Base-by-base conservation (phyloP, 2,329 filamentous ascomycete species). In the Fusarium pseudograminearum region DNA sequence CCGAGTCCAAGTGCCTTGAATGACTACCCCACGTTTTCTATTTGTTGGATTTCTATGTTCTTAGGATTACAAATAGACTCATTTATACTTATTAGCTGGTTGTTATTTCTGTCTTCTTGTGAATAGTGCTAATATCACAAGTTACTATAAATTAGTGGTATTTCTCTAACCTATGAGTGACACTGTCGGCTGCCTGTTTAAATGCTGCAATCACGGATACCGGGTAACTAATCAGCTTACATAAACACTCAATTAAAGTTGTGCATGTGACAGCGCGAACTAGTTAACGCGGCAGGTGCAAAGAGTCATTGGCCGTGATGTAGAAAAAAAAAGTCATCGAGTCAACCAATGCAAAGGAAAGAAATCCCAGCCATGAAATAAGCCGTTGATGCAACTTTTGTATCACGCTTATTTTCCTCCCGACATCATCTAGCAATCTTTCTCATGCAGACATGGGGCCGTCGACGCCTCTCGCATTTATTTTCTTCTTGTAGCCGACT, bases 401-500 rank as follows among this genome's bases (percentile, higher is more conserved):
- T 55, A 50, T 42, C 53, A 38, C 65, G n/a, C 26, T 44, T 15
- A 28, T 45, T 28, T 30, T 5, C 36, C 38, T 28, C 22, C 11
- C 26, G 26, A 31, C 36, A 20, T 15, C 18, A 24, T 42, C 28
- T 52, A n/a, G 5, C 34, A 34, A 52, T 20, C n/a, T 34, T 63
- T 56, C 57, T 67, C 59, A 78, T 78, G 76, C 73, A 77, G 76
- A 57, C 40, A 77, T 78, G 76, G 73, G 73, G 71, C 44, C 65
- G 53, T 30, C 61, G 61, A 44, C 61, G 73, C 46, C 61, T 76
- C 47, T 48, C 34, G 40, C 51, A 61, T 66, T 58, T 66, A 71
- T 46, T 66, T 38, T 50, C 44, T 52, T 56, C 59, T 48, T 50
- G 24, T 72, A 73, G 45, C 46, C 63, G 54, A 38, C 47, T 28